These are phyloP conservation scores for Penicillium hesseltinei DNA, from an alignment of 2,329 filamentous ascomycete genomes.

Conservation along the genomic window DNA sequence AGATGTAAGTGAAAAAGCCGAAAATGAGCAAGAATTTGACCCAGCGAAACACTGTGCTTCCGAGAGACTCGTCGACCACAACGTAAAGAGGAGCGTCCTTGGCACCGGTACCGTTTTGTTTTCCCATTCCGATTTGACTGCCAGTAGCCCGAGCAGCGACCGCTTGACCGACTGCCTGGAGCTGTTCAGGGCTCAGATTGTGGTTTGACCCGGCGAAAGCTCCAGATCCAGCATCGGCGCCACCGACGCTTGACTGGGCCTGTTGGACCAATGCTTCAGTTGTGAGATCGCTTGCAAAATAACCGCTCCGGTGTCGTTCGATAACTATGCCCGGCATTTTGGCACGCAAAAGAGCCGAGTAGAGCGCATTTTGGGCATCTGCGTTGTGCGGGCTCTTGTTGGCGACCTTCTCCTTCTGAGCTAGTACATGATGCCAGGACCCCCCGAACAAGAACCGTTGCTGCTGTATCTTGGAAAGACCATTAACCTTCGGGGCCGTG, in stretches of 20 bases:
- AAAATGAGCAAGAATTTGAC: constrained; percentile 82
- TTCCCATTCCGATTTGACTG: constrained; percentile 58
- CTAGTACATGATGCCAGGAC: constrained; percentile 61
- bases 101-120: constrained; percentile 60
- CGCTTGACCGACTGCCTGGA: constrained; percentile 79
- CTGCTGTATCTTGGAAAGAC: constrained; percentile 33
- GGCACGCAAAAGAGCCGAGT: constrained; percentile 82
- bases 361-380: constrained; percentile 88
- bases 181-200: constrained; percentile 57
- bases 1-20: constrained; percentile 73
- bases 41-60: constrained; percentile 82
- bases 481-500: constrained; percentile 21
- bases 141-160: constrained; percentile 70
- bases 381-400: constrained; percentile 89
- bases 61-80: constrained; percentile 85
- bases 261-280: constrained; percentile 77
- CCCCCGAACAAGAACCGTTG: constrained; percentile 42
- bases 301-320: constrained; percentile 81
- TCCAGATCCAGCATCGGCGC: constrained; percentile 29
- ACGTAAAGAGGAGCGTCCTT: constrained; percentile 91
- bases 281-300: constrained; percentile 75
- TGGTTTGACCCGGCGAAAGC: constrained; percentile 28
- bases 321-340: constrained; percentile 93
- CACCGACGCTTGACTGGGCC: constrained; percentile 65
- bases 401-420: constrained; percentile 83